Percentiles rank a stretch among this genome's conserved stretches.
phyloP scores from a whole-genome alignment of 2,329 filamentous ascomycete genomes.

The Emydomyces testavorans region DNA sequence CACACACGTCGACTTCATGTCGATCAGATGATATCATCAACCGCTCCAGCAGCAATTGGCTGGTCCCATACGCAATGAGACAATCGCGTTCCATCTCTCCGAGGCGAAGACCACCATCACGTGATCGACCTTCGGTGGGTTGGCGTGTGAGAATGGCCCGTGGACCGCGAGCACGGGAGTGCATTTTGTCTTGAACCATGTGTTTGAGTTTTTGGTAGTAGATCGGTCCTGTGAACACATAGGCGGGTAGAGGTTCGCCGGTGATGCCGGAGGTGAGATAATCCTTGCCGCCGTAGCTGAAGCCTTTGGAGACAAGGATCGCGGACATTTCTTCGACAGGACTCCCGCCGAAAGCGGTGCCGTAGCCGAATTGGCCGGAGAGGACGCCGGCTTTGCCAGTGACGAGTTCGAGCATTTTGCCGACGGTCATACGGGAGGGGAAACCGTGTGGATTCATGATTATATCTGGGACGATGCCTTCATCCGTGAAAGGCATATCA shows the following conservation, averaged over 20 bases:
- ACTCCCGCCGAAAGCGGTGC: conserved; percentile 72
- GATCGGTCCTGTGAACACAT: conserved; percentile 97
- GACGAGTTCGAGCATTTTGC: conserved; percentile 90
- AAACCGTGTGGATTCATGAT: conserved; percentile 99
- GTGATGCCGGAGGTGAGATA: conserved; percentile 93
- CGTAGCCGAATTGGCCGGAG: conserved; percentile 75
- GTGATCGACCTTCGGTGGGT: conserved; percentile 86
- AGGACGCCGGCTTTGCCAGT: conserved; percentile 89
- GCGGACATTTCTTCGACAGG: conserved; percentile 82
- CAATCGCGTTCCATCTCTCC: conserved; percentile 99
- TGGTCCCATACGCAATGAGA: conserved; percentile 90
- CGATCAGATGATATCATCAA: conserved; percentile 91
- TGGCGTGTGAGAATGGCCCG: conserved; percentile 86
- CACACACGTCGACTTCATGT: conserved; percentile 85
- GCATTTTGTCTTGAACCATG: conserved; percentile 99
- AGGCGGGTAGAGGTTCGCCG: conserved; percentile 83
- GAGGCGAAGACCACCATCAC: conserved; percentile 81
- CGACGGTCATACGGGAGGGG: conserved; percentile 97
- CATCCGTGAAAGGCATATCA: conserved; percentile 91
- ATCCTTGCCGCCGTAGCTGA: conserved; percentile 95
- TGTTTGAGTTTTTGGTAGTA: conserved; percentile 99
- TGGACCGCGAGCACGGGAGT: conserved; percentile 81
- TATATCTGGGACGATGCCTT: conserved; percentile 86
- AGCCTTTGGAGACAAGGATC: conserved; percentile 74
- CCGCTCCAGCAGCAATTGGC: conserved; percentile 79